Conservation (phyloP, 257 asterid genomes). For the Rauvolfia tetraphylla region DNA sequence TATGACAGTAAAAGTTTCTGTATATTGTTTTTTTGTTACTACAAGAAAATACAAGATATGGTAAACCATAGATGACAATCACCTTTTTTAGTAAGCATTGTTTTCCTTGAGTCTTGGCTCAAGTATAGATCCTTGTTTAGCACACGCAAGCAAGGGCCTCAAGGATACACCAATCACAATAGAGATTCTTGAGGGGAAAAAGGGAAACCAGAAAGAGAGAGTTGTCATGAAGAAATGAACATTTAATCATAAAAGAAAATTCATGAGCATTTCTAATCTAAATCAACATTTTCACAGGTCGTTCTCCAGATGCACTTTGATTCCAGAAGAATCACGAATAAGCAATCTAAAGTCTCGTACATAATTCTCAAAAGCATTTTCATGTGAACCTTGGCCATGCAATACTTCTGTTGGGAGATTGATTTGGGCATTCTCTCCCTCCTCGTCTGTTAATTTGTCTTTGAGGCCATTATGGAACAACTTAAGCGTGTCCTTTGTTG, state of each 20-base stretch:
- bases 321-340: conserved; percentile 45
- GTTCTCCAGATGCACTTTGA: conserved; percentile 31
- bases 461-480: conserved; percentile 43
- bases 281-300: conserved; percentile 6
- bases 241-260: no score
- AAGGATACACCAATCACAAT: no score
- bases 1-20: background rate
- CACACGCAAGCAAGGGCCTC: no score
- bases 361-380: conserved; percentile 34
- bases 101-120: no score
- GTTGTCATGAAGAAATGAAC: no score
- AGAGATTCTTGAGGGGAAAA: no score
- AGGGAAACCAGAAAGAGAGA: no score
- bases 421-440: conserved; percentile 19
- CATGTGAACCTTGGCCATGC: conserved; percentile 22
- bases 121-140: no score
- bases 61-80: no score
- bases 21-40: background rate
- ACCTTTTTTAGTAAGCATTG: no score
- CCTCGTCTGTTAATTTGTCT: conserved; percentile 18
- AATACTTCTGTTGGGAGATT: conserved; percentile 20
- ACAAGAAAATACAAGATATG: background rate
- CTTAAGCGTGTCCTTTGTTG: conserved; percentile 52
- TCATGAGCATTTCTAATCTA: no score
- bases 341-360: conserved; percentile 40